Conservation (phyloP, 192 early-diverging fungal genomes). For the Coemansia sp. region DNA sequence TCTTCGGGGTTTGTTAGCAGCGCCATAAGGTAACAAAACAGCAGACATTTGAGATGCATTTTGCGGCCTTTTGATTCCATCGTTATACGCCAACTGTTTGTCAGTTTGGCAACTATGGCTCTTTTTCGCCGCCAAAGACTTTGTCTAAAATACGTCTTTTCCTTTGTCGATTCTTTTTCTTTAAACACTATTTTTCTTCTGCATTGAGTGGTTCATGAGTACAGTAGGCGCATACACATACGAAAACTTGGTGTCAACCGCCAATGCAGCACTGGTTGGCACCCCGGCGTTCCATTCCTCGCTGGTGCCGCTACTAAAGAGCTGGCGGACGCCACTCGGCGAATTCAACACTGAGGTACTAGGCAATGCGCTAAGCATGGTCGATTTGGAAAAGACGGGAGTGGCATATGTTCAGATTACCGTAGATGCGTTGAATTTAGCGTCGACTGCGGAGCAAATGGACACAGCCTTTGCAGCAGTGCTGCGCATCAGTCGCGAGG, state of each 20-base stretch:
- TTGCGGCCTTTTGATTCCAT: no score
- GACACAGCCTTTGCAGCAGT: conserved; percentile 11
- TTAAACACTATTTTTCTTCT: background rate
- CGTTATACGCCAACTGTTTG: no score
- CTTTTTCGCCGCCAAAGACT: no score
- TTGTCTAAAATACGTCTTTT: background rate
- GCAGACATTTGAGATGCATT: no score
- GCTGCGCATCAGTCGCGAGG: background rate
- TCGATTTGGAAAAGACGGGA: background rate
- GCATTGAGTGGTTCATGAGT: background rate
- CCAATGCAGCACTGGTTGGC: background rate
- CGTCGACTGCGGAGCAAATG: conserved; percentile 13
- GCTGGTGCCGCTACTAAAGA: conserved; percentile 9
- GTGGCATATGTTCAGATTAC: conserved; percentile 30
- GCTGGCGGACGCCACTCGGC: conserved; percentile 4
- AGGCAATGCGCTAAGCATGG: background rate
- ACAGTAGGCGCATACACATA: conserved; percentile 2
- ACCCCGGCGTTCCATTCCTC: background rate
- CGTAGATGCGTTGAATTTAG: conserved; percentile 26
- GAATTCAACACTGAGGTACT: background rate
- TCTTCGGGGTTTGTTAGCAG: background rate
- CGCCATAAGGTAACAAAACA: no score
- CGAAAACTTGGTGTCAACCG: conserved; percentile 7
- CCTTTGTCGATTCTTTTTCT: background rate
- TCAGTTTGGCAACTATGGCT: no score